Evolutionary conservation across 2,329 filamentous ascomycete species (phyloP).

Genomic region (Penicillium sp.): DNA sequence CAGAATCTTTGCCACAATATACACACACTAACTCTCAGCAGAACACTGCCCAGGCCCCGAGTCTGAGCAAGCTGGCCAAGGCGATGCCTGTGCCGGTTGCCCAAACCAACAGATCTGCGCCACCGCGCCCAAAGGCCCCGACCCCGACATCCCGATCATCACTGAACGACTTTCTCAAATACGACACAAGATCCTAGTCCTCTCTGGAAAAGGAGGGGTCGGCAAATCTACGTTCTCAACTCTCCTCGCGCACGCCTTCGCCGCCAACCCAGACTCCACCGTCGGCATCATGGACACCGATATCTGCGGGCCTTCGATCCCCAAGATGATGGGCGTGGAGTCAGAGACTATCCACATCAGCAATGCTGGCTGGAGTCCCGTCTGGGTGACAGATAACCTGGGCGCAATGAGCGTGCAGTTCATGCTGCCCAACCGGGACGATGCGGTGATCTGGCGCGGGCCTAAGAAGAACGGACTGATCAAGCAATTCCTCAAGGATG

Average conservation of each 20-base stretch:
- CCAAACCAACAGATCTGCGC: constrained; percentile 95
- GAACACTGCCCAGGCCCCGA: constrained; percentile 84
- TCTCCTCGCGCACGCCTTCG: constrained; percentile 80
- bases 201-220: constrained; percentile 91
- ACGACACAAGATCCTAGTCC: constrained; percentile 81
- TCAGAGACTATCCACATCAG: constrained; percentile 86
- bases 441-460: constrained; percentile 93
- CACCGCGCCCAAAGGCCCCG: constrained; percentile 84
- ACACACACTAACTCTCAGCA: constrained; percentile 14
- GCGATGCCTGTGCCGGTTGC: constrained; percentile 83
- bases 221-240: constrained; percentile 92
- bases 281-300: constrained; percentile 98
- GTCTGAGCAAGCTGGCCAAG: constrained; percentile 49
- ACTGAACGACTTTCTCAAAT: constrained; percentile 71
- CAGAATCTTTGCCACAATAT: background rate
- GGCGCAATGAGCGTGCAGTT: constrained; percentile 97
- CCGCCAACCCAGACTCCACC: constrained; percentile 64
- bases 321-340: constrained; percentile 98
- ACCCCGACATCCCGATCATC: constrained; percentile 86
- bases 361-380: constrained; percentile 80
- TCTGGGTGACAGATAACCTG: constrained; percentile 90
- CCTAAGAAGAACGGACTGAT: constrained; percentile 98
- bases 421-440: constrained; percentile 87
- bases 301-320: constrained; percentile 90
- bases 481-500: constrained; percentile 95